These are phyloP conservation scores for Oidiodendron maius DNA, from an alignment of 495 filamentous ascomycete species.

Conservation along the genomic window DNA sequence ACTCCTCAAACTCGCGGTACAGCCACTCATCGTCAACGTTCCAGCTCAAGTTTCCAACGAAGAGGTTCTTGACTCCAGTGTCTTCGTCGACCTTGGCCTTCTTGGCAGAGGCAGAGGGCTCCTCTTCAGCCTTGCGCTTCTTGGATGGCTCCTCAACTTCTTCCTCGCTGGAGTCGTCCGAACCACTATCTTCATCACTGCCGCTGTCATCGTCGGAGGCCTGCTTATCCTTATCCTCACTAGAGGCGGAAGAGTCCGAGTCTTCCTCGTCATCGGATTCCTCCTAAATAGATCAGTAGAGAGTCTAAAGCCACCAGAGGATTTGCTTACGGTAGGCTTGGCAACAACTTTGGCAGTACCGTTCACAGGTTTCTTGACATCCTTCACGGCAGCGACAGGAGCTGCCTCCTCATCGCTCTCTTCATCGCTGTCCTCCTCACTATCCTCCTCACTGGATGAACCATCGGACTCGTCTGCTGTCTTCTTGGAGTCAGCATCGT, in stretches of 20 bases:
- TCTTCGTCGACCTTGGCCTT: slow-evolving; percentile 71
- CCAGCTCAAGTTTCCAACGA: slow-evolving; percentile 93
- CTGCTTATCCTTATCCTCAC: background rate
- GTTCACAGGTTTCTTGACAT: slow-evolving; percentile 24
- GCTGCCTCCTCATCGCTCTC: slow-evolving; percentile 35
- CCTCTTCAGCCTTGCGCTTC: slow-evolving; percentile 85
- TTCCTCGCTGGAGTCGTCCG: slow-evolving; percentile 33
- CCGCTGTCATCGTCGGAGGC: slow-evolving; percentile 16
- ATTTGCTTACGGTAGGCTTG: slow-evolving; percentile 25
- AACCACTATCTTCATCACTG: slow-evolving; percentile 35
- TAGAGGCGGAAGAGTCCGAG: slow-evolving; percentile 23
- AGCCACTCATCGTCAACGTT: slow-evolving; percentile 91
- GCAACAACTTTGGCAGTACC: slow-evolving; percentile 31
- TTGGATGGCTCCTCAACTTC: slow-evolving; percentile 56
- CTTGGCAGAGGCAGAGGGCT: slow-evolving; percentile 57
- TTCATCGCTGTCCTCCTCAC: slow-evolving; percentile 30
- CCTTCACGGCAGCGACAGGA: slow-evolving; percentile 25
- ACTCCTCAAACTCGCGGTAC: slow-evolving; percentile 75
- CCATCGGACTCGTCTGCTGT: slow-evolving; percentile 20
- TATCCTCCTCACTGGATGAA: slow-evolving; percentile 36
- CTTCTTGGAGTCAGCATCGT: slow-evolving; percentile 1
- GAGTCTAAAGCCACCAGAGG: background rate
- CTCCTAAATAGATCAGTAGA: slow-evolving; percentile 1
- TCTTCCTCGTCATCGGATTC: slow-evolving; percentile 29
- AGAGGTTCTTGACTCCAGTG: slow-evolving; percentile 66